These are phyloP conservation scores for Bigelowiella natans DNA, from an alignment of 78 protist genomes.

Conservation along the genomic window DNA sequence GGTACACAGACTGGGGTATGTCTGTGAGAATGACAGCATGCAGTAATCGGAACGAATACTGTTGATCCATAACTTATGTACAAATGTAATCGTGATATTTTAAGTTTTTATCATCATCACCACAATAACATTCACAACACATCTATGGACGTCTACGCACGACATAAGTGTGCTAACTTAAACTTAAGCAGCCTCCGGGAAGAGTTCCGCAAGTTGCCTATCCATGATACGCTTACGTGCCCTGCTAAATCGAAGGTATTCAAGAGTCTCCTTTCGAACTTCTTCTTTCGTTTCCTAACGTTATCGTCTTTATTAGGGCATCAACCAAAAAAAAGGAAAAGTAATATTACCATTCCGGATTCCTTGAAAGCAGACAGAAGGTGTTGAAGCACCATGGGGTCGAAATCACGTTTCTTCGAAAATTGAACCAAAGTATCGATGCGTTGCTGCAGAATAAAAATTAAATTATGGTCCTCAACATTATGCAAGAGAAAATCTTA, in stretches of 20 bases:
- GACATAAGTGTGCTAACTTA: too few relatives aligned
- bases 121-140: too few relatives aligned
- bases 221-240: background rate
- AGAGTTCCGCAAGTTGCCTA: background rate
- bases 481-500: background rate
- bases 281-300: background rate
- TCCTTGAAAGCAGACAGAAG: background rate
- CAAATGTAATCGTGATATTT: too few relatives aligned
- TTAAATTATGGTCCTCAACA: too few relatives aligned
- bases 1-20: too few relatives aligned
- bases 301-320: too few relatives aligned
- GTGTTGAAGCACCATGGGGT: background rate
- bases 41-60: too few relatives aligned
- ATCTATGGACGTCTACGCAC: too few relatives aligned
- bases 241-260: background rate
- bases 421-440: background rate
- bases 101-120: too few relatives aligned
- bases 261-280: background rate
- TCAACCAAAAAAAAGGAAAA: too few relatives aligned
- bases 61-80: too few relatives aligned
- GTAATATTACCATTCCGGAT: background rate
- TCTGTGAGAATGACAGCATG: too few relatives aligned
- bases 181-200: background rate
- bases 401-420: background rate
- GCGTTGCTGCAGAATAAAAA: background rate